Conservation (phyloP, 495 filamentous ascomycete genomes). For the Filosporella fistucella region DNA sequence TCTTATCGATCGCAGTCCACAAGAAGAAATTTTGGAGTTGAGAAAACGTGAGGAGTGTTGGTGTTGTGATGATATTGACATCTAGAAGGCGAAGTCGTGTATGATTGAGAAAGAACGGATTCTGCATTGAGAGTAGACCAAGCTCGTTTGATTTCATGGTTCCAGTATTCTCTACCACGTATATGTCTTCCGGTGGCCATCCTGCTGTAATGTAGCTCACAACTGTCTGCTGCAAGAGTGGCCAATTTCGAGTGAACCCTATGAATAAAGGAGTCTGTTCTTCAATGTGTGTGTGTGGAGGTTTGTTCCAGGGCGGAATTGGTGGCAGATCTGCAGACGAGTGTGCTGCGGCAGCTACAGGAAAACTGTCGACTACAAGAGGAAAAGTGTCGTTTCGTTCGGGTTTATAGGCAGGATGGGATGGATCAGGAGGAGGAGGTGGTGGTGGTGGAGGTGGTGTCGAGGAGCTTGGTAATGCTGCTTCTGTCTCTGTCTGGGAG, state of each 20-base stretch:
- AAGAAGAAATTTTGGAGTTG: conserved; percentile 63
- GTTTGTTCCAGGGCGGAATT: conserved; percentile 37
- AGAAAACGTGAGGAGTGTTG: conserved; percentile 54
- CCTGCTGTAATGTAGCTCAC: conserved; percentile 57
- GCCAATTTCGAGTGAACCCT: conserved; percentile 56
- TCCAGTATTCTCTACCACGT: conserved; percentile 61
- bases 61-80: conserved; percentile 52
- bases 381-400: not conserved
- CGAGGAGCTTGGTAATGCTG: too few species aligned
- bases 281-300: conserved; percentile 30
- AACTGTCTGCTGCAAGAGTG: conserved; percentile 53
- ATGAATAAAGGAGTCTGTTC: conserved; percentile 50
- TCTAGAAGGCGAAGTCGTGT: conserved; percentile 44
- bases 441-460: too few species aligned
- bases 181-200: conserved; percentile 57
- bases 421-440: not conserved
- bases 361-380: conserved; percentile 22
- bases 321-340: conserved; percentile 30
- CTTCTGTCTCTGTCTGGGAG: too few species aligned
- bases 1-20: conserved; percentile 35
- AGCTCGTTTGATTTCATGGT: conserved; percentile 49
- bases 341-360: conserved; percentile 15
- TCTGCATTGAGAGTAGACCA: conserved; percentile 48
- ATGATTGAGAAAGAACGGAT: conserved; percentile 60
- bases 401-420: conserved; percentile 1